Percentiles rank a stretch among this genome's conserved stretches.
These are phyloP conservation scores for Solanum aculeatissimum DNA, from an alignment of 305 asterid species.

Conservation along the genomic window DNA sequence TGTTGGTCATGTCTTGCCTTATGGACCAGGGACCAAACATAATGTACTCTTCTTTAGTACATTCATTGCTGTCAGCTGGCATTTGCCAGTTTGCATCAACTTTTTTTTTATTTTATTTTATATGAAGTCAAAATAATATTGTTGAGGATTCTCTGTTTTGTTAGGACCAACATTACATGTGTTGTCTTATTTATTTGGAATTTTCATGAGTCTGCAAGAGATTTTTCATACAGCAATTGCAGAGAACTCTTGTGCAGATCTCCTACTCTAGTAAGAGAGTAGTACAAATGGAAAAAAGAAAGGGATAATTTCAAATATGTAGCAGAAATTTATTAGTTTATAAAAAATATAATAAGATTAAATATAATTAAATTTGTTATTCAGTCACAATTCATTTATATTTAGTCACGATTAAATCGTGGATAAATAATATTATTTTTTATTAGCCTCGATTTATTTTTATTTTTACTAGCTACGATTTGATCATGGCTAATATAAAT, in stretches of 20 bases:
- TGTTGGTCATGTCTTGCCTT: neutral
- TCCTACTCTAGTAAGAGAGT: neutral
- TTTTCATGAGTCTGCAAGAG: neutral
- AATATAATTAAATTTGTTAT: too few species aligned
- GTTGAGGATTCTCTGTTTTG: neutral
- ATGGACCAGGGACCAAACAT: neutral
- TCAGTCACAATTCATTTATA: too few species aligned
- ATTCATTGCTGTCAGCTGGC: neutral
- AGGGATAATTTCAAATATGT: too few species aligned
- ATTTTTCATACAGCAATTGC: neutral
- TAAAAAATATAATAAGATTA: too few species aligned
- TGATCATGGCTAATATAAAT: too few species aligned
- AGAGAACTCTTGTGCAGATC: neutral
- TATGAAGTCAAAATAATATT: neutral
- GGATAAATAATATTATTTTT: too few species aligned
- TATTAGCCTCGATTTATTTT: too few species aligned
- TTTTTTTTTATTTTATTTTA: neutral
- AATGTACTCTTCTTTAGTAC: neutral
- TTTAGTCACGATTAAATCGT: too few species aligned
- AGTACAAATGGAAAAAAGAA: neutral
- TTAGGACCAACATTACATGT: neutral
- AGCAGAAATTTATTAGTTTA: too few species aligned
- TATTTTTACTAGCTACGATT: too few species aligned
- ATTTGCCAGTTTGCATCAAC: neutral
- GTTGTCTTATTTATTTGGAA: neutral